Conservation (phyloP, 2,329 filamentous ascomycete genomes). For the Graphilbum sp. region DNA sequence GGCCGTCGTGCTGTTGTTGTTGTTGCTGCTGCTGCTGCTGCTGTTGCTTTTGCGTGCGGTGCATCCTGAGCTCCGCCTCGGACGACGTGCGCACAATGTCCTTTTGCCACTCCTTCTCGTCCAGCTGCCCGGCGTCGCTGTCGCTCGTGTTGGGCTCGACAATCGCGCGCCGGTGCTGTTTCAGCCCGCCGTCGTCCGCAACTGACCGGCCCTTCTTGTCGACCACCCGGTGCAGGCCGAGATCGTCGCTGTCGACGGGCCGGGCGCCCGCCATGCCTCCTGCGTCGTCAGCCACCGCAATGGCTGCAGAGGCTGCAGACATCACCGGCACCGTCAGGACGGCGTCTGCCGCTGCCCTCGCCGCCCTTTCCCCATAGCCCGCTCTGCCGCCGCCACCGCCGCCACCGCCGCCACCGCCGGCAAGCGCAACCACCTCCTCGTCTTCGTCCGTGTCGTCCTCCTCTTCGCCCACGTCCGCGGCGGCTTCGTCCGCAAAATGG, state of each 20-base stretch:
- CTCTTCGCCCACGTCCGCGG: no score
- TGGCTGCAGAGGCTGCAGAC: no score
- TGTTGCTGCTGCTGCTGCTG: no score
- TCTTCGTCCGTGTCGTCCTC: no score
- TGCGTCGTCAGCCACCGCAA: neutral
- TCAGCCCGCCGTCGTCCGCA: neutral
- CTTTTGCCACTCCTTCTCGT: conserved; percentile 38
- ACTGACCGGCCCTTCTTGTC: conserved; percentile 18
- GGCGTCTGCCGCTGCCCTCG: neutral
- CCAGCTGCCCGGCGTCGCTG: conserved; percentile 32
- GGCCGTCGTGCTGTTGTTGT: neutral
- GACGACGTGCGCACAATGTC: conserved; percentile 27
- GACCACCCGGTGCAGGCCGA: conserved; percentile 13
- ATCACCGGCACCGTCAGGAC: neutral
- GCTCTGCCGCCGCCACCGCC: no score
- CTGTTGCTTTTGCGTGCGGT: no score
- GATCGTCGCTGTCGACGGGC: neutral
- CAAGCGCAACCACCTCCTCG: no score
- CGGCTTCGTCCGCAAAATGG: no score
- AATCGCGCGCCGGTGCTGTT: conserved; percentile 10
- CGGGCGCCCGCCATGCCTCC: neutral
- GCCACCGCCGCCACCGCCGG: no score
- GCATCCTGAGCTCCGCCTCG: conserved; percentile 19
- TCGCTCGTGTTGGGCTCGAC: conserved; percentile 26
- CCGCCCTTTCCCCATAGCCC: no score